Evolutionary conservation across 495 filamentous ascomycete species (phyloP).

Genomic region (Neurospora sp.): DNA sequence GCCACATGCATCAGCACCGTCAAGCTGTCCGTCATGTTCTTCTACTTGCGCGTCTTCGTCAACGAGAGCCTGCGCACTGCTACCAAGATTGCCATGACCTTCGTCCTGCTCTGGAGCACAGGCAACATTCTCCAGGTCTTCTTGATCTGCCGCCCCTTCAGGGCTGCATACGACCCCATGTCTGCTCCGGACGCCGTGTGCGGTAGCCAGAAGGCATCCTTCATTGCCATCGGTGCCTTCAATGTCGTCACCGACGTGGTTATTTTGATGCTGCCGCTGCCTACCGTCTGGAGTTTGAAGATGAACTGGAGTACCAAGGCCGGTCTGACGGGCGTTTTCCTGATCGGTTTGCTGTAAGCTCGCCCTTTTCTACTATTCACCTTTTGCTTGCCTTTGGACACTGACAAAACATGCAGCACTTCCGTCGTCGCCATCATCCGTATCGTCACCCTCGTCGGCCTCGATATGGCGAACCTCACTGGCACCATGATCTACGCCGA

Average conservation of each 20-base stretch:
- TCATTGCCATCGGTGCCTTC: conserved; percentile 16
- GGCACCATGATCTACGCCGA: conserved; percentile 16
- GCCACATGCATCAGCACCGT: conserved; percentile 8
- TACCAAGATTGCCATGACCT: conserved; percentile 5
- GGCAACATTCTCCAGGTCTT: conserved; percentile 16
- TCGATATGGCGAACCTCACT: conserved; percentile 14
- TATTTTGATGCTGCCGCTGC: conserved; percentile 16
- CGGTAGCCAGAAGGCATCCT: conserved; percentile 9
- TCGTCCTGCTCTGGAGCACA: conserved; percentile 10
- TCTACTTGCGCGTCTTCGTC: conserved; percentile 20
- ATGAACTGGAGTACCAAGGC: conserved; percentile 11
- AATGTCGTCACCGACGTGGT: conserved; percentile 19
- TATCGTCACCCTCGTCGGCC: conserved; percentile 12
- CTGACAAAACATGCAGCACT: not conserved
- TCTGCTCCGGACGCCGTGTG: conserved; percentile 3
- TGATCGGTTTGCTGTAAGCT: conserved; percentile 17
- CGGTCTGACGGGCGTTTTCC: conserved; percentile 17
- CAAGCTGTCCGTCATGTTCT: conserved; percentile 17
- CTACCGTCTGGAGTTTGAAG: conserved; percentile 13
- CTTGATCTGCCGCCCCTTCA: conserved; percentile 15
- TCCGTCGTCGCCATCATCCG: conserved; percentile 18
- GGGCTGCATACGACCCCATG: conserved; percentile 4
- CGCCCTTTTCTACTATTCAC: not conserved
- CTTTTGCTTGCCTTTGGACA: not conserved
- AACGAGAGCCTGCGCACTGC: conserved; percentile 7